Evolutionary conservation across 1,284 basidiomycete species (phyloP).

Genomic region (Leccinum huronense): DNA sequence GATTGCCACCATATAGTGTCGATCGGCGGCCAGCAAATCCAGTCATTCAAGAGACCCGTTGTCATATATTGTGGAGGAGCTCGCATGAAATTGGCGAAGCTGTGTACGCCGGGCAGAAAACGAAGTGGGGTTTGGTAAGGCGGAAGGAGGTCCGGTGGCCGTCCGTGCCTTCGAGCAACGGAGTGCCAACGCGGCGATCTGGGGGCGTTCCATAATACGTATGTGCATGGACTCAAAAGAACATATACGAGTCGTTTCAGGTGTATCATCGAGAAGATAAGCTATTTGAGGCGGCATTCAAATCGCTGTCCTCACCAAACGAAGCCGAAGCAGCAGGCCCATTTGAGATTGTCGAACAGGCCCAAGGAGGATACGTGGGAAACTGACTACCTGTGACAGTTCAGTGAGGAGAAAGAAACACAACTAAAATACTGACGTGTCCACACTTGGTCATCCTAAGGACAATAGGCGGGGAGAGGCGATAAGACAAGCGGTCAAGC

Average conservation of each 20-base stretch:
- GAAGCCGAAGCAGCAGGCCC: conserved; percentile 72
- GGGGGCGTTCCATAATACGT: conserved; percentile 90
- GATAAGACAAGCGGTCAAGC: conserved; percentile 85
- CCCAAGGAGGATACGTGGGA: conserved; percentile 88
- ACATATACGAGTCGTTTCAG: conserved; percentile 43
- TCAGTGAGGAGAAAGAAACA: conserved; percentile 20
- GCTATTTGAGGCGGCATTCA: conserved; percentile 32
- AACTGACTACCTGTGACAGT: conserved; percentile 72
- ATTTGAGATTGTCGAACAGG: conserved; percentile 77
- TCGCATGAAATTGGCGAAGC: conserved; percentile 94
- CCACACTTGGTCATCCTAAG: conserved; percentile 97
- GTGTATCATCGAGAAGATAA: conserved; percentile 43
- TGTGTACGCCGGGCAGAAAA: conserved; percentile 90
- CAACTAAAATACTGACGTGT: conserved; percentile 61
- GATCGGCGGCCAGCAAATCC: conserved; percentile 69
- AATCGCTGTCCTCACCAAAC: conserved; percentile 40
- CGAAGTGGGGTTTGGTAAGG: conserved; percentile 92
- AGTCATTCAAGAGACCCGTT: conserved; percentile 74
- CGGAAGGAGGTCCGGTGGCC: conserved; percentile 81
- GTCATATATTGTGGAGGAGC: conserved; percentile 86
- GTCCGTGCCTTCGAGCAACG: conserved; percentile 87
- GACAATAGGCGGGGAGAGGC: conserved; percentile 85
- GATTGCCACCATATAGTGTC: conserved; percentile 58
- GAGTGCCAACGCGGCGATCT: conserved; percentile 93
- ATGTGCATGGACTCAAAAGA: conserved; percentile 60